Evolutionary conservation across 305 asterid species (phyloP).

Genomic region (Fraxinus greggii): DNA sequence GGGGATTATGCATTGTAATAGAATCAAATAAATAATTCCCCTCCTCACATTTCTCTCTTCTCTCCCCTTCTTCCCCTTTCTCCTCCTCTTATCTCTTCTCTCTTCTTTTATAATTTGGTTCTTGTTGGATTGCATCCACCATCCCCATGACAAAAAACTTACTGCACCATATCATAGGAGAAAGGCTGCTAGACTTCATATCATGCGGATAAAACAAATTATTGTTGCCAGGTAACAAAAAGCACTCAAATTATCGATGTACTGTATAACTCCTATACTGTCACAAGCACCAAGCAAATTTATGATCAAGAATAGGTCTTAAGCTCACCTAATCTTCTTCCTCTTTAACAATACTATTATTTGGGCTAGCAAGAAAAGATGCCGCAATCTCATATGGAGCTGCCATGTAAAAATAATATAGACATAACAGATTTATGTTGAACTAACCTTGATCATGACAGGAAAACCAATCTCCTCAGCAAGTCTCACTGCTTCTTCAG

Average conservation of each 20-base stretch:
- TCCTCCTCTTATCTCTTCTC: neutral
- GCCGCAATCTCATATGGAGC: conserved; percentile 7
- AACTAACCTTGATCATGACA: conserved; percentile 93
- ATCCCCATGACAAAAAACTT: neutral
- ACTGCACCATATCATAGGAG: neutral
- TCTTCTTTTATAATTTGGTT: neutral
- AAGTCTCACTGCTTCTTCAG: conserved; percentile 79
- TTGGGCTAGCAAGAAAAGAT: conserved; percentile 9
- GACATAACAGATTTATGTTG: neutral
- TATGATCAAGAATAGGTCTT: neutral
- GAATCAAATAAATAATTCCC: neutral
- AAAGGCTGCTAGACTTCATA: neutral
- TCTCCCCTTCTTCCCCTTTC: neutral
- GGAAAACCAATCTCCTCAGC: conserved; percentile 91
- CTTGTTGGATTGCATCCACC: neutral
- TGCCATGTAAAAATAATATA: conserved; percentile 2
- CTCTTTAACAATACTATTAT: neutral
- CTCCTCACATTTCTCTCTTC: neutral
- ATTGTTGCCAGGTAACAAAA: conserved; percentile 15
- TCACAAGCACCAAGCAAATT: neutral
- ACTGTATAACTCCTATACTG: conserved; percentile 5
- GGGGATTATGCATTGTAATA: neutral
- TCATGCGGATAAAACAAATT: neutral
- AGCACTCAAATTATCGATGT: conserved; percentile 6
- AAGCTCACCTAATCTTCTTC: conserved; percentile 18